Evolutionary conservation across 2,329 filamentous ascomycete genomes (phyloP).

Genomic region (Colletotrichum salicis): DNA sequence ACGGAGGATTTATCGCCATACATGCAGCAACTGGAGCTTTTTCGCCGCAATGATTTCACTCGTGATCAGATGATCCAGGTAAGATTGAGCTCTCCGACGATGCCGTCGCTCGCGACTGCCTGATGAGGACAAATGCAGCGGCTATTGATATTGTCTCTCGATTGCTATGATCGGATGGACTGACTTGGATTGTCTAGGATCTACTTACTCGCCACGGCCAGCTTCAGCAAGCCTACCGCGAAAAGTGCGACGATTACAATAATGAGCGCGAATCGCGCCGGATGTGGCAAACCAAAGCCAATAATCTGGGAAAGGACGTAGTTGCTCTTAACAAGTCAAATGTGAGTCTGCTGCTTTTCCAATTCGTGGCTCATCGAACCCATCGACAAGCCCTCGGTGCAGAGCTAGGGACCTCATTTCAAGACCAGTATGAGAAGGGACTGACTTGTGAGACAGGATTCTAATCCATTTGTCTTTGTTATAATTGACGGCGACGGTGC

Average conservation of each 20-base stretch:
- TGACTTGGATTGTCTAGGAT: slow-evolving; percentile 7
- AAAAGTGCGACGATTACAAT: slow-evolving; percentile 37
- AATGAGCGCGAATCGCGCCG: slow-evolving; percentile 38
- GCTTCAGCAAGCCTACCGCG: slow-evolving; percentile 21
- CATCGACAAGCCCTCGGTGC: neutral
- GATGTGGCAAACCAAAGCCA: slow-evolving; percentile 37
- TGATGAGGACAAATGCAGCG: neutral
- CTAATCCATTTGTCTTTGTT: slow-evolving; percentile 45
- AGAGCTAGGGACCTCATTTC: too few relatives aligned
- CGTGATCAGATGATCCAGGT: slow-evolving; percentile 35
- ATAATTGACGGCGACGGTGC: slow-evolving; percentile 50
- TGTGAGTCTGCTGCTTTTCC: slow-evolving; percentile 2
- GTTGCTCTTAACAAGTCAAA: slow-evolving; percentile 28
- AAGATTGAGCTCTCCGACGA: neutral
- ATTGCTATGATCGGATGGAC: neutral
- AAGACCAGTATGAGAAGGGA: too few relatives aligned
- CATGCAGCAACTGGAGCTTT: slow-evolving; percentile 25
- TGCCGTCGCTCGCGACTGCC: neutral
- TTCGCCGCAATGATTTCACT: slow-evolving; percentile 23
- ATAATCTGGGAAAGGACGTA: slow-evolving; percentile 17
- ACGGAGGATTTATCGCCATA: slow-evolving; percentile 14
- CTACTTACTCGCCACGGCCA: slow-evolving; percentile 14
- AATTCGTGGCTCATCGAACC: neutral
- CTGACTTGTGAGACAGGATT: slow-evolving; percentile 40
- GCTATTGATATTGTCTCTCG: neutral